Percentiles rank a stretch among this genome's conserved stretches.
Evolutionary conservation across 2,329 filamentous ascomycete genomes (phyloP).

Genomic region (Trichoderma pleuroti): DNA sequence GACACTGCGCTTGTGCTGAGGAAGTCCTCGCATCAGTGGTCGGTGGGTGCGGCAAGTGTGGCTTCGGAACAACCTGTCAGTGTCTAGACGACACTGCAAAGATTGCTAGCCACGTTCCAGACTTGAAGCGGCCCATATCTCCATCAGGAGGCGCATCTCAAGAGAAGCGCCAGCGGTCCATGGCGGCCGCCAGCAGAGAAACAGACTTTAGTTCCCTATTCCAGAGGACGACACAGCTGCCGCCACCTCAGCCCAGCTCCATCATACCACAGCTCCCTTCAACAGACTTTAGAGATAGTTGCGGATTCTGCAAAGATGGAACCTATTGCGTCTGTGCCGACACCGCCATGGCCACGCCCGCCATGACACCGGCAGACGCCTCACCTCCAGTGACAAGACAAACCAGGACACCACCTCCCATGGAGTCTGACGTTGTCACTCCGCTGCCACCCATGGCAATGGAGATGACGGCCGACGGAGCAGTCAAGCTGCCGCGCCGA

Average conservation of each 20-base stretch:
- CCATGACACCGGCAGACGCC: conserved; percentile 39
- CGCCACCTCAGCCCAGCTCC: conserved; percentile 20
- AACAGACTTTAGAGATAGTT: conserved; percentile 58
- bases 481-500: conserved; percentile 55
- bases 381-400: conserved; percentile 44
- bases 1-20: conserved; percentile 57
- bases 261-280: conserved; percentile 37
- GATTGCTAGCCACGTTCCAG: conserved; percentile 34
- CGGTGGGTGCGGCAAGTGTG: conserved; percentile 64
- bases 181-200: conserved; percentile 56
- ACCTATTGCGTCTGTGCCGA: conserved; percentile 82
- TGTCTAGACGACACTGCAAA: conserved; percentile 61
- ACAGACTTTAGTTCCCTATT: conserved; percentile 72
- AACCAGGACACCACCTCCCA: conserved; percentile 55
- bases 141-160: conserved; percentile 40
- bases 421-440: conserved; percentile 56
- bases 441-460: conserved; percentile 46
- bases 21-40: conserved; percentile 52
- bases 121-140: conserved; percentile 50
- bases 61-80: conserved; percentile 58
- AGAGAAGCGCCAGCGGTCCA: conserved; percentile 56
- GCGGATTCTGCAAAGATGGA: conserved; percentile 79
- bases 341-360: conserved; percentile 39
- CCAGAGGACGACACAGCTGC: conserved; percentile 41
- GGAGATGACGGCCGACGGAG: conserved; percentile 58